These are phyloP conservation scores for Alternaria gansuensis DNA, from an alignment of 2,329 filamentous ascomycete species.

Conservation along the genomic window DNA sequence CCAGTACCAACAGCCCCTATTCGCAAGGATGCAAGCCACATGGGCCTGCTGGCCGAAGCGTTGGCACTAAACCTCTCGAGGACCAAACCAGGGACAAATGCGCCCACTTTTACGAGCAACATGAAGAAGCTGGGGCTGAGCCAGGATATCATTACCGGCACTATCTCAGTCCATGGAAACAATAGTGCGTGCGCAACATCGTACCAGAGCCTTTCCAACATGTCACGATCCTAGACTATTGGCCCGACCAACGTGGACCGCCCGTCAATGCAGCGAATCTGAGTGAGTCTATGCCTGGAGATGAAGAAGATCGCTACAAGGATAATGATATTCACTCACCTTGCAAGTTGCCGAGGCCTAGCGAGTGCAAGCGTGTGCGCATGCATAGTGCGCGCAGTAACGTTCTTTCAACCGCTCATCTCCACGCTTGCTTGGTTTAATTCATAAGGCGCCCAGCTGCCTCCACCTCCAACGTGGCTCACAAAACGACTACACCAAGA, in stretches of 20 bases:
- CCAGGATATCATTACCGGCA: neutral
- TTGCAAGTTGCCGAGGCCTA: slow-evolving; percentile 10
- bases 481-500: neutral
- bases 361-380: slow-evolving; percentile 6
- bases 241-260: slow-evolving; percentile 2
- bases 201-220: neutral
- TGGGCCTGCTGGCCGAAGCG: neutral
- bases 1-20: neutral
- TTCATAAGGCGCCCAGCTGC: slow-evolving; percentile 10
- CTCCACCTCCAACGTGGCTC: slow-evolving; percentile 9
- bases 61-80: neutral
- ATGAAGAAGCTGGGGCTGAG: slow-evolving; percentile 3
- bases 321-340: slow-evolving; percentile 12
- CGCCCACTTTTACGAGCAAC: neutral
- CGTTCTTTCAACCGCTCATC: slow-evolving; percentile 1
- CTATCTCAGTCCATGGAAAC: neutral
- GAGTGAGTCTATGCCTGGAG: slow-evolving; percentile 14
- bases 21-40: slow-evolving; percentile 2
- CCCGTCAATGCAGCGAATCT: slow-evolving; percentile 2
- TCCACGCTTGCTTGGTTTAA: neutral
- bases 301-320: slow-evolving; percentile 15
- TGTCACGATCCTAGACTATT: neutral
- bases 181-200: slow-evolving; percentile 1
- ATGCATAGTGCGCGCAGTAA: neutral
- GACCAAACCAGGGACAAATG: neutral